Conservation (phyloP, 257 asterid genomes). For the Solanum acaule region DNA sequence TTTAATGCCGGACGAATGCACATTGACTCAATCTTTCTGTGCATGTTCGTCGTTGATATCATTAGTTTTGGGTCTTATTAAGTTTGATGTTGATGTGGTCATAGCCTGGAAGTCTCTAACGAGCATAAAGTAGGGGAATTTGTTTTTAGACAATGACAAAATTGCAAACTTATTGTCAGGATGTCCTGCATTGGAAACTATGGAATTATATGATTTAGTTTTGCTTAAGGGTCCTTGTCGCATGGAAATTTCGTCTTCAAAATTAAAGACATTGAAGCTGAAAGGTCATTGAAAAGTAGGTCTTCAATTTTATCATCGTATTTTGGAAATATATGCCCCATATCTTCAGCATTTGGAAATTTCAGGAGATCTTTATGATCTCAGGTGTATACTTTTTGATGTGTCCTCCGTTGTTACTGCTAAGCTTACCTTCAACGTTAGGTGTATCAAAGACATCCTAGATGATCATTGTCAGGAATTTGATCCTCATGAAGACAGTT, state of each 20-base stretch:
- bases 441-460: neutral
- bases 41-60: neutral
- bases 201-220: neutral
- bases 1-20: neutral
- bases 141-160: neutral
- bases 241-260: neutral
- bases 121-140: neutral
- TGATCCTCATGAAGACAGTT: neutral
- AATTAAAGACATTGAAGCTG: neutral
- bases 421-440: neutral
- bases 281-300: neutral
- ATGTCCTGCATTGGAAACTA: neutral
- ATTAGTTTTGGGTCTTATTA: neutral
- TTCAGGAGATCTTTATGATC: neutral
- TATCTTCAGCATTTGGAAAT: neutral
- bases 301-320: neutral
- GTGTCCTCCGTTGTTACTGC: neutral
- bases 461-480: neutral
- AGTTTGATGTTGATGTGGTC: neutral
- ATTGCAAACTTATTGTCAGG: neutral
- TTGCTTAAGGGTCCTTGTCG: neutral
- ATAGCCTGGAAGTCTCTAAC: neutral
- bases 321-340: neutral
- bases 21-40: neutral
- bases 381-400: neutral